Percentiles rank a stretch among this genome's conserved stretches.
These are phyloP conservation scores for Rhypophila decipiens DNA, from an alignment of 495 filamentous ascomycete species.

Conservation along the genomic window DNA sequence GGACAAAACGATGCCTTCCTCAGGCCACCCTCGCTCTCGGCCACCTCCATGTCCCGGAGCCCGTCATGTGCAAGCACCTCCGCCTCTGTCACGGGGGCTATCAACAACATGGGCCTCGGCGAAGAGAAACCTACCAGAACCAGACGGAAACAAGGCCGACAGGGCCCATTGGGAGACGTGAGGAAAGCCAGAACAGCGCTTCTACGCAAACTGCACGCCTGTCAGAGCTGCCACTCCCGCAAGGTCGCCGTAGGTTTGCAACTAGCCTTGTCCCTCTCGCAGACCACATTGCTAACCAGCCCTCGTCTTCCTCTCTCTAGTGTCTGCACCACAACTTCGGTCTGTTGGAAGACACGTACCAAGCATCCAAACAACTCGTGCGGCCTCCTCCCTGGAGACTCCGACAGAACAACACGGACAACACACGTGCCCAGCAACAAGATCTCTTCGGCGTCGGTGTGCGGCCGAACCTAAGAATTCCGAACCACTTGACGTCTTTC, in stretches of 20 bases:
- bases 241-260: no score
- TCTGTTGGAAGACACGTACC: constrained; percentile 8
- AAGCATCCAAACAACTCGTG: neutral
- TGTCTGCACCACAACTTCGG: constrained; percentile 6
- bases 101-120: constrained; percentile 2
- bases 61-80: constrained; percentile 12
- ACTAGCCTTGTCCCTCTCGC: no score
- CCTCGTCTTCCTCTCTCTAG: neutral
- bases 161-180: constrained; percentile 8
- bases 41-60: constrained; percentile 11
- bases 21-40: constrained; percentile 8
- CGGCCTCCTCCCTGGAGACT: neutral
- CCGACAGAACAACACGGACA: neutral
- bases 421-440: neutral
- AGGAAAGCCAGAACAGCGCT: constrained; percentile 16
- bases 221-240: constrained; percentile 15
- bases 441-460: constrained; percentile 6
- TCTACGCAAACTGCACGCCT: constrained; percentile 22
- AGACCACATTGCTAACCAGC: no score
- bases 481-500: neutral
- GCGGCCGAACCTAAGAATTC: neutral
- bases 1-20: constrained; percentile 1
- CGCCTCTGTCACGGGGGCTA: constrained; percentile 5
- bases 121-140: neutral
- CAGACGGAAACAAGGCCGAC: constrained; percentile 8